Conservation (phyloP, 2,329 filamentous ascomycete species). For the Fusarium sp. region DNA sequence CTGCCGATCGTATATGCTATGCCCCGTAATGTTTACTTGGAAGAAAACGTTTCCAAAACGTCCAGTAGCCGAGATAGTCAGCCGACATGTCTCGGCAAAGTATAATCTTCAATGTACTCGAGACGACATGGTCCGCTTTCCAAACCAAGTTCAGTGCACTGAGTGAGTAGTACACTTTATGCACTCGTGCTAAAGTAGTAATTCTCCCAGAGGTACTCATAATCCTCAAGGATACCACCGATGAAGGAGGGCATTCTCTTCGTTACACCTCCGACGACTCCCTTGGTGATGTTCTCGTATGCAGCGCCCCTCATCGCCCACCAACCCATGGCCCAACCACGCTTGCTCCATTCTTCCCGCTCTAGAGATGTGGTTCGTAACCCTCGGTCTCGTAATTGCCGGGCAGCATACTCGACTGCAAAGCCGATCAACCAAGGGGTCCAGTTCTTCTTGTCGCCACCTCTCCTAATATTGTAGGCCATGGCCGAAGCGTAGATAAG, state of each 20-base stretch:
- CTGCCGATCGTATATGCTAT: slow-evolving; percentile 8
- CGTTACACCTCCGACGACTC: slow-evolving; percentile 75
- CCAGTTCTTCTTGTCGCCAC: slow-evolving; percentile 79
- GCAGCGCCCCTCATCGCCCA: slow-evolving; percentile 97
- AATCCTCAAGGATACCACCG: slow-evolving; percentile 89
- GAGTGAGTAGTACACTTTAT: slow-evolving; percentile 7
- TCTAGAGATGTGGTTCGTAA: slow-evolving; percentile 87
- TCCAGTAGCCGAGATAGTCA: slow-evolving; percentile 14
- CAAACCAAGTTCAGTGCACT: not conserved
- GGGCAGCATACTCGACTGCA: slow-evolving; percentile 84
- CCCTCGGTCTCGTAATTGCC: slow-evolving; percentile 81
- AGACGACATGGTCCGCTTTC: not conserved
- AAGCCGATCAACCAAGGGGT: slow-evolving; percentile 90
- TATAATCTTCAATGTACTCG: slow-evolving; percentile 7
- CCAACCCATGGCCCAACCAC: slow-evolving; percentile 92
- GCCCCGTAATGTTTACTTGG: slow-evolving; percentile 1
- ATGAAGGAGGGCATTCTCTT: slow-evolving; percentile 83
- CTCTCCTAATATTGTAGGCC: slow-evolving; percentile 63
- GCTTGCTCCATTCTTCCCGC: slow-evolving; percentile 85
- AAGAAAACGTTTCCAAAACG: not conserved
- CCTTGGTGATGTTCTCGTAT: slow-evolving; percentile 90
- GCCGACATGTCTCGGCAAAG: slow-evolving; percentile 1
- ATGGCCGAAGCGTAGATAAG: slow-evolving; percentile 87
- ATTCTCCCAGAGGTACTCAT: slow-evolving; percentile 97
- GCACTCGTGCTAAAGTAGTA: slow-evolving; percentile 84